These are phyloP conservation scores for Xylaria sp. DNA, from an alignment of 2,329 filamentous ascomycete species.

Conservation along the genomic window DNA sequence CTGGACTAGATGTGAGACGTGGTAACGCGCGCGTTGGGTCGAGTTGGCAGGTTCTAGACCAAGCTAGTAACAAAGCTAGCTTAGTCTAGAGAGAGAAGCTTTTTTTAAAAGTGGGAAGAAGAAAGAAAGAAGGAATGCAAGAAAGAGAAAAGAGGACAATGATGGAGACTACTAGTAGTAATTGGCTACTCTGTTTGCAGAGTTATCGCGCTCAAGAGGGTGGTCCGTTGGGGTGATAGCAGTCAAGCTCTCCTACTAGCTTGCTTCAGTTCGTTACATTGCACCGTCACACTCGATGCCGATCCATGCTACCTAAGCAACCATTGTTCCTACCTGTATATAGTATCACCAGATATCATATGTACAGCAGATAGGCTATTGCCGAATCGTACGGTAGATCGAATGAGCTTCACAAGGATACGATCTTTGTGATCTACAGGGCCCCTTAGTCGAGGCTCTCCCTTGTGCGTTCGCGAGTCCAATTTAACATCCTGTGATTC, in stretches of 20 bases:
- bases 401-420: slow-evolving; percentile 8
- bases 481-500: background rate
- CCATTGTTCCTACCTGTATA: background rate
- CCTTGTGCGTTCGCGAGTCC: too few species aligned
- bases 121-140: background rate
- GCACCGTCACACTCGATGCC: slow-evolving; percentile 2
- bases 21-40: background rate
- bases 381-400: slow-evolving; percentile 12
- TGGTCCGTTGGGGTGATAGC: background rate
- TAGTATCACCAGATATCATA: too few species aligned
- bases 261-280: slow-evolving; percentile 1
- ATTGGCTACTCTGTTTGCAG: too few species aligned
- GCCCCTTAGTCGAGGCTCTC: background rate
- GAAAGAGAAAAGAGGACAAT: background rate
- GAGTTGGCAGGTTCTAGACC: slow-evolving; percentile 6
- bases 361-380: background rate
- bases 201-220: background rate
- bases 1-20: background rate
- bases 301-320: background rate
- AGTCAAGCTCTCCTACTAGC: background rate
- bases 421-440: background rate
- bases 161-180: background rate
- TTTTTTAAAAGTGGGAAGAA: background rate
- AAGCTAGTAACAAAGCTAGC: background rate
- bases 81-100: background rate